phyloP scores from a whole-genome alignment of 371 early-diverging fungal genomes.

The Actinomucor elegans region DNA sequence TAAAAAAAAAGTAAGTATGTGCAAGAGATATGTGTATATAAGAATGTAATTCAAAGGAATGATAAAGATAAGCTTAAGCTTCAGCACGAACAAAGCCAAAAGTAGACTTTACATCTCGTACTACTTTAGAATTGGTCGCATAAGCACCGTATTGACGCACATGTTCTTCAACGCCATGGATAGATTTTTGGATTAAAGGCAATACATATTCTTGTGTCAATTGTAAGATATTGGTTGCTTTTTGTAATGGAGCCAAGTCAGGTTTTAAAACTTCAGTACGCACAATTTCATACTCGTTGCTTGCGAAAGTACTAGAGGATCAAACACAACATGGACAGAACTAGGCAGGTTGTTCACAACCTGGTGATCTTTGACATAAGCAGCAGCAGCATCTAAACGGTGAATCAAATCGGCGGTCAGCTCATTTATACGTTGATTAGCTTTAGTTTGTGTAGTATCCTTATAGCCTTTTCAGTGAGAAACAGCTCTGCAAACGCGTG shows the following conservation, averaged over 20 bases:
- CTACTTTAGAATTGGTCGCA: conserved; percentile 26
- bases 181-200: conserved; percentile 47
- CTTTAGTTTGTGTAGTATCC: conserved; percentile 20
- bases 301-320: conserved; percentile 50
- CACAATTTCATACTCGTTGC: conserved; percentile 48
- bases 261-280: conserved; percentile 44
- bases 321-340: conserved; percentile 37
- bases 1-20: too few relatives aligned
- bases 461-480: conserved; percentile 26
- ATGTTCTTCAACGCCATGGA: conserved; percentile 47
- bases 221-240: conserved; percentile 52
- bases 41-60: too few relatives aligned
- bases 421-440: conserved; percentile 31
- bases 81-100: conserved; percentile 9
- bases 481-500: conserved; percentile 29
- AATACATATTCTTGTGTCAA: conserved; percentile 52
- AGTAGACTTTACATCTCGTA: conserved; percentile 16
- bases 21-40: too few relatives aligned
- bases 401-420: conserved; percentile 28
- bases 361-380: conserved; percentile 42
- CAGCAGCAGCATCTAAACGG: conserved; percentile 32
- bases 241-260: conserved; percentile 49
- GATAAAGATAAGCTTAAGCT: conserved; percentile 6
- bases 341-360: conserved; percentile 38
- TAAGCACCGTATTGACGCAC: conserved; percentile 29